Evolutionary conservation across 768 basidiomycete species (phyloP), one percentile per base, ranked within the genome.

Genomic region (Tricholoma sp.): DNA sequence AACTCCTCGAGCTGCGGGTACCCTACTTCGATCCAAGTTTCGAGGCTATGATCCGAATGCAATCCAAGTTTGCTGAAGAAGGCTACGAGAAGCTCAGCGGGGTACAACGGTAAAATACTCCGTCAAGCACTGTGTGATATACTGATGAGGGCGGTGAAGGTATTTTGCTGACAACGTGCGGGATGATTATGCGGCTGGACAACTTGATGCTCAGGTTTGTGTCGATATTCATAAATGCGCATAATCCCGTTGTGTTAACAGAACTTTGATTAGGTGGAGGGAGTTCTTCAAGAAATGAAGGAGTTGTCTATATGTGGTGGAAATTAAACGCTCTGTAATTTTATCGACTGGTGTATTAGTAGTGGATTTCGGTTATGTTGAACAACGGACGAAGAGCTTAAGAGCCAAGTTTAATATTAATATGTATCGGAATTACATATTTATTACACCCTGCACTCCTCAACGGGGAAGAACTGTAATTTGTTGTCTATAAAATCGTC

Each of bases 21-120:
- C 97, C 97, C 0, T 99, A 92, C 79, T 95, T 98, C 61, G 97
- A 98, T 71, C 97, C 97, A 4, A 94, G 91, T 63, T 98, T 98
- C 69, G 97, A 98, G 74, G 92, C 96, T 47, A 98, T 98, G 96
- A 94, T 94, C 61, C 83, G 97, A 29, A 91, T 97, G 85, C 97
- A 99, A 67, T 84, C 91, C 67, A 94, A 95, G 67, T 98, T 98
- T 68, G 95, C 96, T 0, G 93, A 98, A 71, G 96, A 99, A 64
- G 95, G 96, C 0, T 98, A 99, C 69, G 94, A 98, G 75, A 97
- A 94, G 73, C 83, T 98, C 52, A 89, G 94, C 51, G 87, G 92
- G 46, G 95, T 98, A 8, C 96, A 99, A 71, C 77, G 93, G 86
- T 92, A 60, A 18, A 74, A 64, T 4, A 27, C 56, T 61, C 14